A percentile compares a stretch with the other conserved stretches of the same genome.
phyloP scores from a whole-genome alignment of 169 alveolate genomes.

The Plasmodium relictum region DNA sequence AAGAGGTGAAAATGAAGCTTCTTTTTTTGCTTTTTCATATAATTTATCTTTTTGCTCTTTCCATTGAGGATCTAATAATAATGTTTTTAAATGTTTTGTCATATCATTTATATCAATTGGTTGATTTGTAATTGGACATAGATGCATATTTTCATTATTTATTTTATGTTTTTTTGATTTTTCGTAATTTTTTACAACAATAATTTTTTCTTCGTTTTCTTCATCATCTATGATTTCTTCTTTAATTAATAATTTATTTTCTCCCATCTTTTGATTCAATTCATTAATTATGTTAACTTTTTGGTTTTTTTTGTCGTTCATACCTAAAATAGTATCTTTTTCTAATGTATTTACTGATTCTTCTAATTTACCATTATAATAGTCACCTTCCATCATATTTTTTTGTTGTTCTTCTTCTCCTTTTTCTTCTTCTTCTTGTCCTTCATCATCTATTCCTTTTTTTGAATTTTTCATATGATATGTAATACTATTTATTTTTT shows the following conservation, averaged over 20 bases:
- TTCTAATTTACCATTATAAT: slow-evolving; percentile 62
- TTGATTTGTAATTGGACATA: slow-evolving; percentile 96
- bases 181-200: slow-evolving; percentile 88
- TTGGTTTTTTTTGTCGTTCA: slow-evolving; percentile 27
- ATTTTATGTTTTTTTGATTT: slow-evolving; percentile 82
- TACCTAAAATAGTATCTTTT: slow-evolving; percentile 40
- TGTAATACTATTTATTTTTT: slow-evolving; percentile 78
- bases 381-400: slow-evolving; percentile 18
- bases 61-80: slow-evolving; percentile 98
- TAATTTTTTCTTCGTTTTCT: slow-evolving; percentile 89
- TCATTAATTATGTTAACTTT: slow-evolving; percentile 22
- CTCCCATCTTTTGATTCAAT: slow-evolving; percentile 49
- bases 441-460: slow-evolving; percentile 74
- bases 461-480: slow-evolving; percentile 80
- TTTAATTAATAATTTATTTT: slow-evolving; percentile 69
- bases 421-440: slow-evolving; percentile 13
- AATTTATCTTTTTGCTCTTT: slow-evolving; percentile 92
- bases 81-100: slow-evolving; percentile 94
- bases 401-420: slow-evolving; percentile 4
- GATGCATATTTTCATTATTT: slow-evolving; percentile 86
- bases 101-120: slow-evolving; percentile 93
- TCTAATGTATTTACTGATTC: slow-evolving; percentile 53
- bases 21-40: slow-evolving; percentile 91
- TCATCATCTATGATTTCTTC: slow-evolving; percentile 6
- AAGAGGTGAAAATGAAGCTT: slow-evolving; percentile 90